Evolutionary conservation across 2,329 filamentous ascomycete species (phyloP).

Genomic region (Alternaria longipes): DNA sequence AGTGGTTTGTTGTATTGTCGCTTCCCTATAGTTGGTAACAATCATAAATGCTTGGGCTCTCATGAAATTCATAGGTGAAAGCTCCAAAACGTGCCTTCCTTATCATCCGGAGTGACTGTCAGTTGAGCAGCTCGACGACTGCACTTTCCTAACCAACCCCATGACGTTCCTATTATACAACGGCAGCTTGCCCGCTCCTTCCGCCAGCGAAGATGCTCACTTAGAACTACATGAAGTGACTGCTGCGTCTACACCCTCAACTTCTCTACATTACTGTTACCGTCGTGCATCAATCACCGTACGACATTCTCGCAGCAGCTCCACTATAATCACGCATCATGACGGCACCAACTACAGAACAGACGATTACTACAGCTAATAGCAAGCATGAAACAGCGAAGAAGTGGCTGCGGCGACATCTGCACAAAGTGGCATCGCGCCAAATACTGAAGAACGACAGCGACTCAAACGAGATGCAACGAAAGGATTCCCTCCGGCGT

Average conservation of each 20-base stretch:
- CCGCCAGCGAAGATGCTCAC: background rate
- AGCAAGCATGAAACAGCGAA: slow-evolving; percentile 31
- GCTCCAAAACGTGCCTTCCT: background rate
- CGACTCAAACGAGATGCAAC: slow-evolving; percentile 8
- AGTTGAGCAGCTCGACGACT: background rate
- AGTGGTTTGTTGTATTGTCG: background rate
- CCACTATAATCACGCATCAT: slow-evolving; percentile 25
- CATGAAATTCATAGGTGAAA: no score
- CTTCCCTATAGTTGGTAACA: no score
- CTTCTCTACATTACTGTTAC: slow-evolving; percentile 22
- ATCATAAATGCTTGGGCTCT: background rate
- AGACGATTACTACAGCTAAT: slow-evolving; percentile 16
- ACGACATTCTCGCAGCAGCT: slow-evolving; percentile 24
- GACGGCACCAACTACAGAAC: slow-evolving; percentile 30
- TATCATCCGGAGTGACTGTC: background rate
- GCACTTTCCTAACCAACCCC: slow-evolving; percentile 5
- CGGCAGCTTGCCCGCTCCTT: background rate
- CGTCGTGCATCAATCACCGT: slow-evolving; percentile 23
- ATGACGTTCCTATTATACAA: slow-evolving; percentile 3
- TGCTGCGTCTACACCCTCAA: background rate
- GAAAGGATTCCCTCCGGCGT: slow-evolving; percentile 24
- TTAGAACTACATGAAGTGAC: background rate
- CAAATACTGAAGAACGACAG: slow-evolving; percentile 15
- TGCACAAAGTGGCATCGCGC: slow-evolving; percentile 32
- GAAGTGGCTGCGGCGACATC: slow-evolving; percentile 38